These are phyloP conservation scores for Ogataea nonfermentans DNA, from an alignment of 805 yeast species.

Conservation along the genomic window DNA sequence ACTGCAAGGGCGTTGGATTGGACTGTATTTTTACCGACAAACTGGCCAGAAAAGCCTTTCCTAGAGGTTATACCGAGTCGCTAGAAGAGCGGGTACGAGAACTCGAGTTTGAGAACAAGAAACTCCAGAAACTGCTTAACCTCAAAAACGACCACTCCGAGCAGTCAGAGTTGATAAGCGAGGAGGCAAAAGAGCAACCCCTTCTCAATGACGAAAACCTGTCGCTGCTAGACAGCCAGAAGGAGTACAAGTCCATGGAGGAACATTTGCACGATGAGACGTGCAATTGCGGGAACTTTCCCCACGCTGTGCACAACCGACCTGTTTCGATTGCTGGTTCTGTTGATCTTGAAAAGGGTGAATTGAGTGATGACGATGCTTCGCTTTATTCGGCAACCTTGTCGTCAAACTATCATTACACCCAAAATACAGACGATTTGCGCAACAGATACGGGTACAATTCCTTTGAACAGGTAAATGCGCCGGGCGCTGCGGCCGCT, in stretches of 20 bases:
- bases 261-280: conserved; percentile 47
- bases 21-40: conserved; percentile 88
- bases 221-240: conserved; percentile 28
- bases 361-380: conserved; percentile 48
- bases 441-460: conserved; percentile 27
- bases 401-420: conserved; percentile 19
- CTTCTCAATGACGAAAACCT: conserved; percentile 32
- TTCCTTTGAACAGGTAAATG: conserved; percentile 63
- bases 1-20: conserved; percentile 80
- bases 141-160: conserved; percentile 37
- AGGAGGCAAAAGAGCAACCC: background rate
- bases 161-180: background rate
- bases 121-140: conserved; percentile 61
- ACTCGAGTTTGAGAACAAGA: conserved; percentile 75
- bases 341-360: conserved; percentile 45
- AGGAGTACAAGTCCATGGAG: conserved; percentile 27
- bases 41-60: conserved; percentile 81
- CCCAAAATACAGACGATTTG: conserved; percentile 24
- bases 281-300: conserved; percentile 54
- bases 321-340: conserved; percentile 69
- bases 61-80: conserved; percentile 89
- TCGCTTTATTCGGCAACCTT: conserved; percentile 30
- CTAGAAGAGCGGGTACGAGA: conserved; percentile 86
- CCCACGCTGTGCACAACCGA: conserved; percentile 55
- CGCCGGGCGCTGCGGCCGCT: conserved; percentile 75